These are phyloP conservation scores for Starmerella davenportii DNA, from an alignment of 805 yeast species.

Conservation along the genomic window DNA sequence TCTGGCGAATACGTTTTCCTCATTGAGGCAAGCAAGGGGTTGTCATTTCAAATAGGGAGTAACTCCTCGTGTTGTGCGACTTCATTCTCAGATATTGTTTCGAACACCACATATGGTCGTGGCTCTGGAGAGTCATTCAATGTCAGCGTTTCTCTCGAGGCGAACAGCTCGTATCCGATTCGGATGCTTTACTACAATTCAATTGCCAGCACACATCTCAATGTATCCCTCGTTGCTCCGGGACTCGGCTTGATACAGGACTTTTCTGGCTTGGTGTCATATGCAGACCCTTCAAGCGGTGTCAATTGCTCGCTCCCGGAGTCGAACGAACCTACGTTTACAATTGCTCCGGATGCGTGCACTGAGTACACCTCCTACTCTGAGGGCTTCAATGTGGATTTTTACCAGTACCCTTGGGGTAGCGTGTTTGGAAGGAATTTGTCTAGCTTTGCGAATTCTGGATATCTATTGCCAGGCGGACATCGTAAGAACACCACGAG, in stretches of 20 bases:
- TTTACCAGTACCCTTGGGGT: neutral
- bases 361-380: neutral
- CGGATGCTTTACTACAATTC: neutral
- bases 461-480: neutral
- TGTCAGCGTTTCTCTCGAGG: neutral
- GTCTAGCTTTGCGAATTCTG: neutral
- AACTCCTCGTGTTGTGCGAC: neutral
- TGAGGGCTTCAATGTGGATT: neutral
- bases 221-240: neutral
- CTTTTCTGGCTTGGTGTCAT: neutral
- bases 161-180: neutral
- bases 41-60: neutral
- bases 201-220: neutral
- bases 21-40: neutral
- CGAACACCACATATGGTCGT: neutral
- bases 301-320: neutral
- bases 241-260: neutral
- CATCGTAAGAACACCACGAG: neutral
- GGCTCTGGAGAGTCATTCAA: neutral
- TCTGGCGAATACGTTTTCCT: neutral
- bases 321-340: neutral
- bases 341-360: neutral
- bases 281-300: neutral
- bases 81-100: neutral
- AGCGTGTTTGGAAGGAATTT: neutral